Evolutionary conservation across 129 eudicot species (phyloP), one percentile per base, ranked within the genome.

Genomic region (Chrysanthemum makinoi): DNA sequence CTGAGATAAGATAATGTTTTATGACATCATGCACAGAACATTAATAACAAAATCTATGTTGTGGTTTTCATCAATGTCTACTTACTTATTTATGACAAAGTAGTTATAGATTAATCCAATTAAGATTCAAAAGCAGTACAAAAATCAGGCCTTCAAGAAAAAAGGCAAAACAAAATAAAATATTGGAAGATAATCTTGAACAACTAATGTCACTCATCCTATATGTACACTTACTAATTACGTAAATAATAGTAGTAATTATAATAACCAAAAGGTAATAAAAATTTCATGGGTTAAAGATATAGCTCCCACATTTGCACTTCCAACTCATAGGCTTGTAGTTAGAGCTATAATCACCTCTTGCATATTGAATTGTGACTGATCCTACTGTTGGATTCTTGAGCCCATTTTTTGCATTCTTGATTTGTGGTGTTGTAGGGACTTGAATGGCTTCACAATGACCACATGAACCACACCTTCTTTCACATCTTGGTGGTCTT

Each of bases 321-420:
- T 89, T 89, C 96, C 96, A 89, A 66, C 88, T 89, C 89, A 87
- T 84, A 69, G 96, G 96, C 87, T 89, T 89, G 76, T 89, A 89
- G 71, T 89, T 86, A 26, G 95, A 88, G 78, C 74, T 74, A 54
- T 74, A 83, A 72, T 82, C 92, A 33, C 81, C 85, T 67, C 88
- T 85, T 43, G 91, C 81, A 66, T 86, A 85, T 17, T 79, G 77
- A 28, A 81, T 62, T 28, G 78, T 74, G 15, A 66, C 77, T 16
- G 26, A 52, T 3, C 69, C 75, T 14, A 18, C 20, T 11, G 86
- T 56, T 43, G 83, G 69, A n/a, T 77, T 76, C 66, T 63, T 81
- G 65, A 19, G 64, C 49, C 81, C 76, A 52, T 62, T 69, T 5
- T 35, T 39, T 10, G 54, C 75, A 44, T 43, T 53, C 70, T 79